Percentiles rank a stretch among this genome's conserved stretches.
phyloP scores from a whole-genome alignment of 345 rosid genomes.

The Reutealis trisperma region DNA sequence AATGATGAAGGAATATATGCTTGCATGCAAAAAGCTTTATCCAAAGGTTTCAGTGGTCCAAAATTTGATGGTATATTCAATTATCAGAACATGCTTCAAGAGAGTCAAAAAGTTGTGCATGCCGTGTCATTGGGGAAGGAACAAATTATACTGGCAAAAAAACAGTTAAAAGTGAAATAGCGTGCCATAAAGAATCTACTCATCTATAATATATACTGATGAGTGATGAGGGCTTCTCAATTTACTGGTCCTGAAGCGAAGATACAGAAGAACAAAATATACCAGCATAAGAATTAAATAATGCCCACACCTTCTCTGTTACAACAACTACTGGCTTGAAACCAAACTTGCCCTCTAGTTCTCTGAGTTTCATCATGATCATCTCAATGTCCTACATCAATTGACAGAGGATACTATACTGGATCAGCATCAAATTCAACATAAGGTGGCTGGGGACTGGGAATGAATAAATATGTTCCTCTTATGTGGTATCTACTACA shows the following conservation, averaged over 20 bases:
- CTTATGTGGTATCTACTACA: not conserved
- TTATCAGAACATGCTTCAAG: not conserved
- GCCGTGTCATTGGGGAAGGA: not conserved
- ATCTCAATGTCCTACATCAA: conserved; percentile 57
- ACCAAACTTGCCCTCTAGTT: conserved; percentile 47
- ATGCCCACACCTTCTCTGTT: conserved; percentile 68
- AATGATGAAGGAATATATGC: not conserved
- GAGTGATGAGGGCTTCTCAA: not conserved
- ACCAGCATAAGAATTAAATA: conserved; percentile 4
- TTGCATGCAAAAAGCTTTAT: not conserved
- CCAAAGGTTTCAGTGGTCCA: not conserved
- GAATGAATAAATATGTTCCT: not conserved
- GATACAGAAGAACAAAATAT: not conserved
- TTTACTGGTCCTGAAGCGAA: not conserved
- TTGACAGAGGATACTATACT: not conserved
- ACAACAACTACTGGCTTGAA: conserved; percentile 57
- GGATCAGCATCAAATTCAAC: not conserved
- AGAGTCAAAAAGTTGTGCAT: not conserved
- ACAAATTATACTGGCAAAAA: not conserved
- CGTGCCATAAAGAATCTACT: not conserved
- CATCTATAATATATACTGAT: not conserved
- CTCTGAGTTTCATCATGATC: conserved; percentile 46
- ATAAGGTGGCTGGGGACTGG: not conserved
- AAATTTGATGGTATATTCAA: not conserved
- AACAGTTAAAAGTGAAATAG: no score